phyloP scores from a whole-genome alignment of 257 asterid species.

The Petunia axillaris region DNA sequence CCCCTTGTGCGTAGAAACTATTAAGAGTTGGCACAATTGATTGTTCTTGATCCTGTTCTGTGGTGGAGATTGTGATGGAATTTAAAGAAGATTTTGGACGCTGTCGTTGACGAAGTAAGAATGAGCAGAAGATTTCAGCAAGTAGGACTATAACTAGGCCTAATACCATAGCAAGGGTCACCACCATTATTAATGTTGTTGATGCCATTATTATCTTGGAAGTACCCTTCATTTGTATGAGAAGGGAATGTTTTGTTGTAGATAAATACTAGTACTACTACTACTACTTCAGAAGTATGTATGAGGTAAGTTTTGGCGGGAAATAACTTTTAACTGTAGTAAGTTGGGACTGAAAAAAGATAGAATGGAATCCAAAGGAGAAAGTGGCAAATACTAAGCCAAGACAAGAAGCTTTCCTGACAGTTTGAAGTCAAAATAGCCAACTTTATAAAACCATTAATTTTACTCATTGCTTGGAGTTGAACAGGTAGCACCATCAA shows the following conservation, averaged over 20 bases:
- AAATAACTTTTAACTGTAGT: slow-evolving; percentile 20
- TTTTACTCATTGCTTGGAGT: background rate
- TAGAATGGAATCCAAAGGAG: too few species aligned
- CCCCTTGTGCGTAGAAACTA: slow-evolving; percentile 55
- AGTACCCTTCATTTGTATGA: slow-evolving; percentile 33
- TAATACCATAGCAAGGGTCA: slow-evolving; percentile 44
- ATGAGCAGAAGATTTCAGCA: slow-evolving; percentile 64
- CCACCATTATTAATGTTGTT: slow-evolving; percentile 46
- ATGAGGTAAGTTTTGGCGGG: slow-evolving; percentile 47
- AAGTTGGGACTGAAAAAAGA: background rate
- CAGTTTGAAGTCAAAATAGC: background rate
- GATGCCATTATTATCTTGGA: slow-evolving; percentile 50
- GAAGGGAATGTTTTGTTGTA: background rate
- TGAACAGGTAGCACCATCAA: background rate
- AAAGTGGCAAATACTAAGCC: too few species aligned
- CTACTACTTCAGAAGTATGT: background rate
- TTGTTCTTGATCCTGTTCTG: background rate
- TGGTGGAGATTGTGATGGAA: background rate
- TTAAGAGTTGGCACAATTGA: slow-evolving; percentile 42
- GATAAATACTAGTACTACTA: background rate
- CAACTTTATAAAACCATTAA: background rate
- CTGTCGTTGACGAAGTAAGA: slow-evolving; percentile 35
- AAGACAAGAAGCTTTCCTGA: background rate
- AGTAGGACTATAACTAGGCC: slow-evolving; percentile 51
- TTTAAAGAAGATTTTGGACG: slow-evolving; percentile 11